Percentiles rank a stretch among this genome's conserved stretches.
phyloP scores from a whole-genome alignment of 768 basidiomycete species.

The Sarcodon aspratus region DNA sequence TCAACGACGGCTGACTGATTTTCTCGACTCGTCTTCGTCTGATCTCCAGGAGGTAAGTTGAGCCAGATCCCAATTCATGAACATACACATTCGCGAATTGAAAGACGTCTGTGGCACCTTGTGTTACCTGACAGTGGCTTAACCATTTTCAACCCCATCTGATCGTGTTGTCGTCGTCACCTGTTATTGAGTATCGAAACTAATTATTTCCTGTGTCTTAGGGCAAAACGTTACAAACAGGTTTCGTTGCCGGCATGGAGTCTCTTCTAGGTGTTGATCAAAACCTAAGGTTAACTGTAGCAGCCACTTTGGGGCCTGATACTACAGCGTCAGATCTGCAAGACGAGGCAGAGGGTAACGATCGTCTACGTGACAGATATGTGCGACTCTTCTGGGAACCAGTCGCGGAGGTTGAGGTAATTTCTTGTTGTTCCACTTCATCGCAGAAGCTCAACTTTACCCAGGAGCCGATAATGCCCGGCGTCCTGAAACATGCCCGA shows the following conservation, averaged over 20 bases:
- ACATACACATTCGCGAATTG: conserved; percentile 47
- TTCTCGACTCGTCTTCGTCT: conserved; percentile 3
- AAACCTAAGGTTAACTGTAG: conserved; percentile 1
- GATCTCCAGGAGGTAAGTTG: conserved; percentile 28
- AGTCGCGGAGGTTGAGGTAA: conserved; percentile 56
- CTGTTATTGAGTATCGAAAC: not conserved
- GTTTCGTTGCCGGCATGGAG: conserved; percentile 79
- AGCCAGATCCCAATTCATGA: conserved; percentile 9
- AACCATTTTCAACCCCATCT: conserved; percentile 68
- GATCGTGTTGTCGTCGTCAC: conserved; percentile 17
- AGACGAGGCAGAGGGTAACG: conserved; percentile 43
- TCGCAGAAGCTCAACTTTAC: conserved; percentile 2
- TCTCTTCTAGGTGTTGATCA: conserved; percentile 47
- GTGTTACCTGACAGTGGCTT: conserved; percentile 52
- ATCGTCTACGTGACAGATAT: conserved; percentile 50
- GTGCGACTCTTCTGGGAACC: conserved; percentile 75
- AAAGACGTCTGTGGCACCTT: conserved; percentile 52
- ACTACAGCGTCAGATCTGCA: conserved; percentile 50
- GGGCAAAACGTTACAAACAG: conserved; percentile 63
- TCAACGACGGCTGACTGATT: conserved; percentile 7
- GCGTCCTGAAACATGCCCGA: conserved; percentile 38
- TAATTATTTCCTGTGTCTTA: conserved; percentile 16
- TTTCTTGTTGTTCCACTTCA: conserved; percentile 3
- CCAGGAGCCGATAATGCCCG: conserved; percentile 55
- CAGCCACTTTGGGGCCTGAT: conserved; percentile 27